phyloP scores from a whole-genome alignment of 2,329 filamentous ascomycete species.

The Berkeleyomyces basicola region DNA sequence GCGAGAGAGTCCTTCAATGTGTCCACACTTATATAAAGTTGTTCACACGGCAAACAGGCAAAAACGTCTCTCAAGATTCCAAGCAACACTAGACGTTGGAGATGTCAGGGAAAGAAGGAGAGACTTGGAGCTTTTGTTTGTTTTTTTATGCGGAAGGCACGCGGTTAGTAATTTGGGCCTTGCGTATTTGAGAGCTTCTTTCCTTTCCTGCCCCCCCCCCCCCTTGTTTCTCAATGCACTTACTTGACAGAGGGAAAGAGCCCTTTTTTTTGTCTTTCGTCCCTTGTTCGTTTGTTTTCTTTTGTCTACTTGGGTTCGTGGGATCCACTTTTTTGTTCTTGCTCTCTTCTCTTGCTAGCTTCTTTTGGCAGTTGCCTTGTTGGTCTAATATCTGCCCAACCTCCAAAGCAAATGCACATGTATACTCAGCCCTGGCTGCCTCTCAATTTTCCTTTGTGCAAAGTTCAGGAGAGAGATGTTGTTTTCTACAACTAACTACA shows the following conservation, averaged over 20 bases:
- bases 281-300: not conserved
- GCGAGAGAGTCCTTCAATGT: too few relatives aligned
- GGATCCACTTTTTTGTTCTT: not conserved
- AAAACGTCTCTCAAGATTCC: too few relatives aligned
- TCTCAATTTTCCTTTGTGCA: not conserved
- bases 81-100: too few relatives aligned
- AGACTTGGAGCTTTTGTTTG: not conserved
- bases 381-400: not conserved
- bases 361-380: not conserved
- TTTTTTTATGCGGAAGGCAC: not conserved
- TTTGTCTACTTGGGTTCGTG: not conserved
- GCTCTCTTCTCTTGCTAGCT: not conserved
- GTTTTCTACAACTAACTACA: too few relatives aligned
- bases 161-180: not conserved
- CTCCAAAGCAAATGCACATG: not conserved
- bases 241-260: not conserved
- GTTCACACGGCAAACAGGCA: too few relatives aligned
- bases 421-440: not conserved
- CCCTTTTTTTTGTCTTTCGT: not conserved
- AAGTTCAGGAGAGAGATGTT: too few relatives aligned
- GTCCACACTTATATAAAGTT: too few relatives aligned
- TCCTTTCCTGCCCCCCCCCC: not conserved
- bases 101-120: not conserved
- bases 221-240: not conserved
- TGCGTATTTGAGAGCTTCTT: not conserved